phyloP scores from a whole-genome alignment of 31 red algal genomes.

The Porphyra umbilicalis region DNA sequence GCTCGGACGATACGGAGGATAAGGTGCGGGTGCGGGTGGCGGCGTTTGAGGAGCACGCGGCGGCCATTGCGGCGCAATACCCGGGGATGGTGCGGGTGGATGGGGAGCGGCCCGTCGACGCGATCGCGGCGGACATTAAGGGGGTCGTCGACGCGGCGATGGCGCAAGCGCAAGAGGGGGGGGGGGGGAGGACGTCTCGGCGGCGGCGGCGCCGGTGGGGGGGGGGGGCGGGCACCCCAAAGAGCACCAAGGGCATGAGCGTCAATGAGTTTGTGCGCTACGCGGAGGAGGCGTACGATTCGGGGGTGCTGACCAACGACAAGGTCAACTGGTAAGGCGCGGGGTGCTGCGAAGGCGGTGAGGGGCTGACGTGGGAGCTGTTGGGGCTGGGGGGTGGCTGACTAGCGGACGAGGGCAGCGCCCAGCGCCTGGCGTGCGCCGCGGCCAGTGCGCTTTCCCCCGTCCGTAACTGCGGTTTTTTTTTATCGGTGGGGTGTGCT shows the following conservation, averaged over 20 bases:
- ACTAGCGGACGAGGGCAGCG: background rate
- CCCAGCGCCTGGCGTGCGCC: background rate
- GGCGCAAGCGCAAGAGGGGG: background rate
- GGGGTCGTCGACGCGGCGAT: slow-evolving; percentile 34
- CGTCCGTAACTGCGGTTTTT: too few species aligned
- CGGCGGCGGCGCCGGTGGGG: background rate
- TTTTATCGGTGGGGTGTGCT: too few species aligned
- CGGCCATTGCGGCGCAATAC: slow-evolving; percentile 66
- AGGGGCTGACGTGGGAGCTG: background rate
- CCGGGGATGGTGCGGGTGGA: slow-evolving; percentile 40
- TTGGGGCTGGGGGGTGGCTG: background rate
- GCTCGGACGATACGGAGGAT: slow-evolving; percentile 91
- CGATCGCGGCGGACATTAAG: slow-evolving; percentile 44
- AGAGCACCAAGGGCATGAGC: slow-evolving; percentile 24
- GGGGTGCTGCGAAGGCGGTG: too few species aligned
- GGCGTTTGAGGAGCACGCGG: slow-evolving; percentile 58
- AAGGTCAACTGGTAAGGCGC: slow-evolving; percentile 51
- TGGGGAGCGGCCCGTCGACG: slow-evolving; percentile 48
- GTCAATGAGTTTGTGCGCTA: slow-evolving; percentile 71
- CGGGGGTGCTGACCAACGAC: slow-evolving; percentile 35
- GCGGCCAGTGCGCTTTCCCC: background rate
- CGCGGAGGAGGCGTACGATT: slow-evolving; percentile 84
- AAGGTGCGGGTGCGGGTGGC: slow-evolving; percentile 67
- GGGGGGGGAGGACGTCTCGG: background rate
- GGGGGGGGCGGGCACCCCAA: background rate